Evolutionary conservation across 2,329 filamentous ascomycete genomes (phyloP), one percentile per base, ranked within the genome.

Genomic region (Aspergillus caelatus): DNA sequence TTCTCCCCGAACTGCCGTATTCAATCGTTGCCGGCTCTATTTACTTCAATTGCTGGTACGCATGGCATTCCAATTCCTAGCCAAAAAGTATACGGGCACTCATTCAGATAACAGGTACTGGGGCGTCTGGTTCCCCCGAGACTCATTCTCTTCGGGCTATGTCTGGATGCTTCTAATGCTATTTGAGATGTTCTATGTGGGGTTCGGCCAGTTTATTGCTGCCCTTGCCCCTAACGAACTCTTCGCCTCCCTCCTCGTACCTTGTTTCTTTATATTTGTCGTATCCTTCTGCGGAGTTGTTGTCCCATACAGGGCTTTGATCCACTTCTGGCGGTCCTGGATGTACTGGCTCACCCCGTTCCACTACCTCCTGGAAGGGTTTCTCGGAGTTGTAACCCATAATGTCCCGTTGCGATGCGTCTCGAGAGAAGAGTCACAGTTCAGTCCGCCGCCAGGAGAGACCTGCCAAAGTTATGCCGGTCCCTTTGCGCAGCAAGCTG

Each of bases 231-330:
- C 89, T 1, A 91, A 91, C 71, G 87, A 88, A 64, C 78, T 90
- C 4, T 81, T 91, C 21, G 89, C 89, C 1, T 88, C 86, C 4
- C 77, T 91, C 0, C 79, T 91, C 0, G 88, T 91, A 0, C 89
- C 90, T 0, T 74, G 90, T 4, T 90, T 91, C 76, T 90, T 91
- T 78, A 84, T 89, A 30, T 91, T 87, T 46, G 80, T 92, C 3
- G 83, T 92, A 10, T 86, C 85, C 1, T 93, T 94, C 80, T 93
- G 90, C 69, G 91, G 91, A 65, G 89, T 93, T 1, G 81, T 92
- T 6, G 90, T 93, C 0, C 90, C 90, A 0, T 91, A 89, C 66
- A 70, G 70, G 0, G 82, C 84, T 30, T 82, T 93, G 26, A 85
- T 87, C 10, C 69, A 75, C 0, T 93, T 93, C 76, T 93, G 91